Base-by-base conservation (phyloP, 1,139 yeast genomes). In the Nadsonia commutata region DNA sequence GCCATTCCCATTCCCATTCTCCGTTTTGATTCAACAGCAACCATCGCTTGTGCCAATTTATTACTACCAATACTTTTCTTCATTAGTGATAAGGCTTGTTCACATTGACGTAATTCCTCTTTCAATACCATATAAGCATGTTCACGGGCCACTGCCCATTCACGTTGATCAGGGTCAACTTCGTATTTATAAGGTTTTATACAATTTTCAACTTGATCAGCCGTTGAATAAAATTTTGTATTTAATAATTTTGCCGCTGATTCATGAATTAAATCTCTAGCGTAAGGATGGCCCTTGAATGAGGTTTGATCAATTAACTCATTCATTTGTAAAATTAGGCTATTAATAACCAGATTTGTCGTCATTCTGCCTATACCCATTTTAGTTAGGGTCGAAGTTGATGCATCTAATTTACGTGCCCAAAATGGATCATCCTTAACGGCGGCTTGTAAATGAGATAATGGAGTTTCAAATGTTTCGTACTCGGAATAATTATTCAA, bases 201-300 rank as follows among this genome's bases (percentile, higher is more conserved):
- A 65, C 97, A 88, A 61, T 90, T 93, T 57, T 93, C 99, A 16
- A 93, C 98, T 59, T 93, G 98, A 59, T 93, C 98, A 0, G 98
- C 94, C 0, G 98, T 90, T 1, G 95, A 80, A 52, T 80, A 85
- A 58, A 74, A 90, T 50, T 90, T 76, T 36, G 82, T 66, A 49
- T 79, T 76, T 48, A 93, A 66, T 2, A 90, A 94, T 19, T 78
- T 68, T 37, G 76, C 72, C 0, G 95, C 94, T 1, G 96, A 94
- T 40, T 86, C 94, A 45, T 73, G 74, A 20, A 93, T 90, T 4
- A 86, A 79, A 37, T 76, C 74, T 51, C 77, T 76, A 1, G 95
- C 94, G 64, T 81, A 68, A 8, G 94, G 94, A 56, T 90, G 97
- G 50, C 77, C 79, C 49, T 76, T 71, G 57, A 93, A 70, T 48